Evolutionary conservation across 257 asterid genomes (phyloP), one percentile per base, ranked within the genome.

Genomic region (Primulina huaijiensis): DNA sequence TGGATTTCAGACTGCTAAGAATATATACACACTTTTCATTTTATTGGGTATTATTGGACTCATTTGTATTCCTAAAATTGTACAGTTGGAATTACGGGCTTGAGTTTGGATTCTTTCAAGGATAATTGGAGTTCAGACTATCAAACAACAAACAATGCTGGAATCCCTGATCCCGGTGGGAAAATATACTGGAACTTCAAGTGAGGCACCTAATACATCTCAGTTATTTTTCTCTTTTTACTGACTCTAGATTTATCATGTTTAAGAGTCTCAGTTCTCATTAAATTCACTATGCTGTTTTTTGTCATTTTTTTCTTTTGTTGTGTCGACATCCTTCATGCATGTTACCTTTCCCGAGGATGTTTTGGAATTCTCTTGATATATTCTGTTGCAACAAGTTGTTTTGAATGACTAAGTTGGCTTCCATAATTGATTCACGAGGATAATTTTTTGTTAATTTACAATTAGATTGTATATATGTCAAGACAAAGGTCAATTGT

Each of bases 121-220:
- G 84, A 89, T 20, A 93, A 93, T 72, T 93, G 99, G 99, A 70
- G 84, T 61, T 76, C 99, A 37, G 88, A 76, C 34, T 93, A 90
- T 80, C 97, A 90, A 78, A 86, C 72, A 60, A 93, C 99, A 20
- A 93, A 93, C 72, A 82, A 89, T 89, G 97, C 99, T 71, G 99
- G 99, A 80, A 84, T 93, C 76, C 99, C 99, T 0, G 99, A 93
- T 84, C 96, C 99, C 57, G 62, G 82, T 62, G 99, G 97, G 70
- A 80, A 81, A 63, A 88, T 78, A 80, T 77, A 81, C 80, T 93
- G 99, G 99, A 82, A 76, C 82, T 93, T 93, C 87, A 86, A 93
- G 99, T 93, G 78, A 82, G 94, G 63, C 80, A 64, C 83, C 78
- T 70, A 60, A 50, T 25, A 40, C 62, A 71, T 59, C 74, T 75